Evolutionary conservation across 805 yeast genomes (phyloP), one percentile per base, ranked within the genome.

Genomic region (Ogataea wickerhamii): DNA sequence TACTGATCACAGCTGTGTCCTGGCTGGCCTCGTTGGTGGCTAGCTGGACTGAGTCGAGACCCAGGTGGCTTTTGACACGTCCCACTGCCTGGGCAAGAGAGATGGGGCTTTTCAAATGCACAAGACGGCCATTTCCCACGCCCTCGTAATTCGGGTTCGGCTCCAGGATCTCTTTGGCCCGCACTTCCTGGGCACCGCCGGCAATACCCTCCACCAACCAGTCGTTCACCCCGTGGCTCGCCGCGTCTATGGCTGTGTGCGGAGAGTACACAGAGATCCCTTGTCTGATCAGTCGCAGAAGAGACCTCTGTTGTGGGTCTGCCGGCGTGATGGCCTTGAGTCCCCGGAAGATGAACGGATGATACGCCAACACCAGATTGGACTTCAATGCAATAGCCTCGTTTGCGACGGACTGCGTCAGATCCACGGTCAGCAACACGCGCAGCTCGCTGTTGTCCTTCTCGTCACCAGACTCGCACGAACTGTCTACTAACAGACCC

Each of bases 171-270:
- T 40, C 58, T 48, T 59, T 55, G 37, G 52, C 40, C 39, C 18
- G 17, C 4, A 43, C 18, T 18, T 37, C 35, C 2, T 27, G 13
- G 3, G 34, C 38, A 2, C 46, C 44, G 2, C 58, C 55, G 0
- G 60, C 53, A 3, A 74, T 53, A 5, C 86, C 85, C 26, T 74
- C 77, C 1, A 76, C 83, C 28, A 93, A 68, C 83, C 95, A 93
- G 58, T 88, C 98, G 50, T 93, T 93, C 45, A 93, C 96, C 17
- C 98, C 98, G n/a, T 82, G 84, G 10, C 63, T 61, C 7, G 93
- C 93, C 18, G 97, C 91, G 62, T 93, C 98, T 3, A 93, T 84
- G 0, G 98, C 88, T 1, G 98, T 91, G 56, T 93, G 99, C 18
- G 99, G 98, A 38, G 82, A 82, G 59, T 93, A 93, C 2, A 93